Evolutionary conservation across 1,284 basidiomycete genomes (phyloP).

Genomic region (Sparassis latifolia): DNA sequence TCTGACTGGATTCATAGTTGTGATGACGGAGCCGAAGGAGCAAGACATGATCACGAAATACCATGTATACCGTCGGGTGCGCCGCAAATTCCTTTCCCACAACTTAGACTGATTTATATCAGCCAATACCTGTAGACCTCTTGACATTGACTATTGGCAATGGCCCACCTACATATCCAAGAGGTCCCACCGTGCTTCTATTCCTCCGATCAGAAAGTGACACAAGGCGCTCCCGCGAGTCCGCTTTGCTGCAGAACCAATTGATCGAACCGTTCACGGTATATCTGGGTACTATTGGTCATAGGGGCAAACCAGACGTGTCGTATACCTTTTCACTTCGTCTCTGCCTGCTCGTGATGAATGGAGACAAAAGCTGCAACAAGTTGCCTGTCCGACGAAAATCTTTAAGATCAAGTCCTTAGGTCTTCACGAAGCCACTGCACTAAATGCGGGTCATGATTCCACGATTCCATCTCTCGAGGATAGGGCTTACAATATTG

Average conservation of each 20-base stretch:
- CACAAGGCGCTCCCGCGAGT: conserved; percentile 26
- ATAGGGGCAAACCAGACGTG: conserved; percentile 79
- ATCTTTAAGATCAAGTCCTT: conserved; percentile 87
- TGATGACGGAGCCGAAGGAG: conserved; percentile 80
- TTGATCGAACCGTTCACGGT: conserved; percentile 64
- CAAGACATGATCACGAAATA: conserved; percentile 70
- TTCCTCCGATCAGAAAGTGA: conserved; percentile 29
- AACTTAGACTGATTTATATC: no score
- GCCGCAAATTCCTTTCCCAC: no score
- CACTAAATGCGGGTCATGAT: no score
- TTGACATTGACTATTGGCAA: conserved; percentile 77
- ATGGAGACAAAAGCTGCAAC: conserved; percentile 88
- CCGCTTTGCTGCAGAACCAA: conserved; percentile 29
- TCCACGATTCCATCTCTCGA: conserved; percentile 43
- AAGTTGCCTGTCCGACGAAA: conserved; percentile 85
- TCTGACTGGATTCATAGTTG: conserved; percentile 43
- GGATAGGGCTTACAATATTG: conserved; percentile 40
- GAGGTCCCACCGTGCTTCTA: conserved; percentile 50
- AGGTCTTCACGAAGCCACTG: conserved; percentile 79
- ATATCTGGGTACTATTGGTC: conserved; percentile 81
- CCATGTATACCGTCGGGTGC: conserved; percentile 72
- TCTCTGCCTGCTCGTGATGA: conserved; percentile 64
- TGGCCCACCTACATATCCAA: conserved; percentile 64
- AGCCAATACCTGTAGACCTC: conserved; percentile 89
- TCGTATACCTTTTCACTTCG: conserved; percentile 82